Evolutionary conservation across 768 basidiomycete genomes (phyloP).

Genomic region (Termitomyces sp.): DNA sequence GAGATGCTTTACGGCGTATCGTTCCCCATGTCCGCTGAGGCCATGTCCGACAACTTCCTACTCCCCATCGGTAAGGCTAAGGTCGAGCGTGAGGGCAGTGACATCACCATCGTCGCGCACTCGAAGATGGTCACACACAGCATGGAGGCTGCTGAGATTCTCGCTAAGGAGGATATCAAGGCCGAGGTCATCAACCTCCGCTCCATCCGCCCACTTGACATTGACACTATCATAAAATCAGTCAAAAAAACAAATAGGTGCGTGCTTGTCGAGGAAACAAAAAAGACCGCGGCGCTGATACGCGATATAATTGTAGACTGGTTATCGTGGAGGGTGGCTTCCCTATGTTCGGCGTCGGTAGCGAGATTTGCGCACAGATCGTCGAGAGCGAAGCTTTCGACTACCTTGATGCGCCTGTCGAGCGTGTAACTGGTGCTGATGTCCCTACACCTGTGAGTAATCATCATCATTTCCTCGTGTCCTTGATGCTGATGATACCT

Average conservation of each 20-base stretch:
- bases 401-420: constrained; percentile 97
- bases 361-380: constrained; percentile 97
- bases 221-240: constrained; percentile 93
- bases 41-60: constrained; percentile 92
- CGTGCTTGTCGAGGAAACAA: constrained; percentile 14
- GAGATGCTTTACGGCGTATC: constrained; percentile 98
- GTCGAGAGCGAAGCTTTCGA: constrained; percentile 97
- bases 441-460: constrained; percentile 88
- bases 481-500: constrained; percentile 9
- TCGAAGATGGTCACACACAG: constrained; percentile 97
- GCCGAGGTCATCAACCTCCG: constrained; percentile 98
- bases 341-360: constrained; percentile 97
- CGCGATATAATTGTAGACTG: constrained; percentile 44
- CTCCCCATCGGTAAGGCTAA: constrained; percentile 98
- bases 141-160: constrained; percentile 87
- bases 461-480: neutral
- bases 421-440: constrained; percentile 96
- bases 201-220: constrained; percentile 94
- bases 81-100: constrained; percentile 88
- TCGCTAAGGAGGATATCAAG: constrained; percentile 95
- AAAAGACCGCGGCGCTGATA: neutral
- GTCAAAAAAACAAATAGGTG: constrained; percentile 99
- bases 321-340: constrained; percentile 97
- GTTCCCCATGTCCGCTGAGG: constrained; percentile 95
- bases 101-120: constrained; percentile 96